Evolutionary conservation across 306 rosid species (phyloP).

Genomic region (Abrus pulchellus): DNA sequence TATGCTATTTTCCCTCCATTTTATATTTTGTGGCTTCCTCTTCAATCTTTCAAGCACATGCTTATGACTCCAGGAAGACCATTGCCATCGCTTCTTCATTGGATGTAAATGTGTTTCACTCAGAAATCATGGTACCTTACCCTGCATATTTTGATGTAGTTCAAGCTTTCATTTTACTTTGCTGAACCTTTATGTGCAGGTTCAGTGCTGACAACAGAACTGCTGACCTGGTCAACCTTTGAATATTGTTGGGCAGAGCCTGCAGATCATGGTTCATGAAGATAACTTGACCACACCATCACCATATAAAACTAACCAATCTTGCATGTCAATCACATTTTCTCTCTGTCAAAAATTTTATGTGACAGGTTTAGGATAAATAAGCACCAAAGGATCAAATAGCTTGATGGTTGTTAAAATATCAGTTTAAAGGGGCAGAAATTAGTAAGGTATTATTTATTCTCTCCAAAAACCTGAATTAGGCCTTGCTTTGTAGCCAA

Average conservation of each 20-base stretch:
- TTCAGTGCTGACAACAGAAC: slow-evolving; percentile 11
- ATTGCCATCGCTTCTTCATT: background rate
- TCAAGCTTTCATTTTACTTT: slow-evolving; percentile 24
- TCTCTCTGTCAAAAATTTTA: background rate
- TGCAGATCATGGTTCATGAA: background rate
- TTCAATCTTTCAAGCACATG: slow-evolving; percentile 10
- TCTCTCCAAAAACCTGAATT: background rate
- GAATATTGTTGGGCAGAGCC: background rate
- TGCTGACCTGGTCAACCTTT: slow-evolving; percentile 4
- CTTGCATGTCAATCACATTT: background rate
- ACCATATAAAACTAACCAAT: slow-evolving; percentile 16
- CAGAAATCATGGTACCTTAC: background rate
- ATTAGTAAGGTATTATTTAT: background rate
- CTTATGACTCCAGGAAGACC: slow-evolving; percentile 6
- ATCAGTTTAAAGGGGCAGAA: background rate
- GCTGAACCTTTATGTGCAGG: slow-evolving; percentile 9
- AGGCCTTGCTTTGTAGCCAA: background rate
- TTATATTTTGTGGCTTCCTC: slow-evolving; percentile 12
- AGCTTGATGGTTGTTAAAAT: background rate
- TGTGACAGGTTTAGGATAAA: slow-evolving; percentile 2
- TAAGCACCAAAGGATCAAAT: background rate
- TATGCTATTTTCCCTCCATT: slow-evolving; percentile 8
- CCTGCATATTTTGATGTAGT: background rate
- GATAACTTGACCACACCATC: slow-evolving; percentile 4
- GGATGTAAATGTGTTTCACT: background rate